phyloP scores from a whole-genome alignment of 2,329 filamentous ascomycete genomes.

The Macrophomina phaseolina region DNA sequence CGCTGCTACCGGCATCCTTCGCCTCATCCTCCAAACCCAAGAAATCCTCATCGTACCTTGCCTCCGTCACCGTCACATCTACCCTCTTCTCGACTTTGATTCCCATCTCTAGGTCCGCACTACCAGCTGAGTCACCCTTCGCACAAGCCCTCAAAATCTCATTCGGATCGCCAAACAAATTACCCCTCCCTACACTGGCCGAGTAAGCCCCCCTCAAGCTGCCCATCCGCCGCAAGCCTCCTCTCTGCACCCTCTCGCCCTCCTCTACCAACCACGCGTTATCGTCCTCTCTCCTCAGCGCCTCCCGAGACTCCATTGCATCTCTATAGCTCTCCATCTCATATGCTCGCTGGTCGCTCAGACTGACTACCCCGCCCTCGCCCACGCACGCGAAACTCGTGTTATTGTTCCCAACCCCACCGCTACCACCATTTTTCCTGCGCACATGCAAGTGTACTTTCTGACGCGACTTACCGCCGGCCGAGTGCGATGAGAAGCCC shows the following conservation, averaged over 20 bases:
- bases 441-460: neutral
- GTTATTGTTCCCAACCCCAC: neutral
- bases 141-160: neutral
- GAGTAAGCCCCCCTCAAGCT: neutral
- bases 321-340: neutral
- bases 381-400: neutral
- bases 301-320: neutral
- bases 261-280: neutral
- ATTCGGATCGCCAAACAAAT: neutral
- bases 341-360: neutral
- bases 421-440: neutral
- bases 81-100: slow-evolving; percentile 17
- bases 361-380: neutral
- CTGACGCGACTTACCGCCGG: neutral
- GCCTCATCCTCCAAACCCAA: neutral
- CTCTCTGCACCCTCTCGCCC: neutral
- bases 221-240: neutral
- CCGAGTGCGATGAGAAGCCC: neutral
- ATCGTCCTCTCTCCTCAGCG: neutral
- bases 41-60: neutral
- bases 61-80: slow-evolving; percentile 8
- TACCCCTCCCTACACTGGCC: neutral
- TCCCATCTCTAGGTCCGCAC: neutral
- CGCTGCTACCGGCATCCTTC: neutral
- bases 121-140: neutral